Percentiles rank a stretch among this genome's conserved stretches.
Conservation (phyloP, 345 rosid species). For the Salix dunnii region DNA sequence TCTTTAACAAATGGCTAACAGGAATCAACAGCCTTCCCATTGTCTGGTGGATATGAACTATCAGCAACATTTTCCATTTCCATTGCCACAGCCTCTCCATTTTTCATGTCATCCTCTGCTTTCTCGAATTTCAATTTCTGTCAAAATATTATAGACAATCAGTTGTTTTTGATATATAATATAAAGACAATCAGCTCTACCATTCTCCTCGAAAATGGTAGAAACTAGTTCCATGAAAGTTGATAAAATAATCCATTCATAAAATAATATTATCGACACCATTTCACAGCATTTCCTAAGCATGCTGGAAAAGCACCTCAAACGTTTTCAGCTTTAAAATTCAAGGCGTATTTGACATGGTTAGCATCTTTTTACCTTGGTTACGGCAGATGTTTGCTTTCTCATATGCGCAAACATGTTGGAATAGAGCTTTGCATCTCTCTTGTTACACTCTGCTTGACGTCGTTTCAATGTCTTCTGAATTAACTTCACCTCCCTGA, state of each 20-base stretch:
- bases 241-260: background rate
- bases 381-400: slow-evolving; percentile 17
- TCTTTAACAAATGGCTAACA: background rate
- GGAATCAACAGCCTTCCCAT: slow-evolving; percentile 14
- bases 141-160: slow-evolving; percentile 2
- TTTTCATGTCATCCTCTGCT: slow-evolving; percentile 21
- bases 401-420: slow-evolving; percentile 46
- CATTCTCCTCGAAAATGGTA: too few relatives aligned
- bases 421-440: slow-evolving; percentile 46
- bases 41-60: slow-evolving; percentile 19
- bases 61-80: slow-evolving; percentile 27
- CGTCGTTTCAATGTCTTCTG: slow-evolving; percentile 42
- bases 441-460: slow-evolving; percentile 47
- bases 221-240: background rate
- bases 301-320: background rate
- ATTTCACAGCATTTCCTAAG: background rate
- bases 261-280: background rate
- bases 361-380: slow-evolving; percentile 31
- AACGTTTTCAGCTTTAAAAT: background rate
- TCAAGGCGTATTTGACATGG: background rate
- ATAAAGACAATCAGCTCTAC: background rate
- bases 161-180: background rate
- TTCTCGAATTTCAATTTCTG: slow-evolving; percentile 47
- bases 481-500: slow-evolving; percentile 53
- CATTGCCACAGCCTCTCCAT: slow-evolving; percentile 19